Evolutionary conservation across 2,329 filamentous ascomycete species (phyloP), one percentile per base, ranked within the genome.

Genomic region (Penicillium sp.): DNA sequence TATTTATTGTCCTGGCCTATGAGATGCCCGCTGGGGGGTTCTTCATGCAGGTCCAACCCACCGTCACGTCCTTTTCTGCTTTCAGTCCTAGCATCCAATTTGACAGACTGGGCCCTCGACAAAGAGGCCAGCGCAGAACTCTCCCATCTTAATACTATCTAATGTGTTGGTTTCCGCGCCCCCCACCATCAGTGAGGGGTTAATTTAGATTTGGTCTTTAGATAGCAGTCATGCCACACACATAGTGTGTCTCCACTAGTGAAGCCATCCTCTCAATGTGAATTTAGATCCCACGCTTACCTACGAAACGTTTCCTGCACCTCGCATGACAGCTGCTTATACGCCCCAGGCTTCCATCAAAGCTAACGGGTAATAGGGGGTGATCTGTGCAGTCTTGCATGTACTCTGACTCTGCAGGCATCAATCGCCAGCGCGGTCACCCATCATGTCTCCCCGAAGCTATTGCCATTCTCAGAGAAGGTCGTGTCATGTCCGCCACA

Each of bases 161-260:
- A 25, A 11, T 12, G 22, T 43, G 14, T 51, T 47, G 6, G 15
- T 37, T 17, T 10, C 20, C n/a, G 31, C 2, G 10, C 38, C 20
- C 31, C 10, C 37, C n/a, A 34, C 7, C 28, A 8, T 45, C 8
- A 5, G 28, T 5, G 47, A 20, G 17, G 39, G 50, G n/a, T 52
- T 38, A 25, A 59, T 61, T 58, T 50, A 59, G 59, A 63, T 59
- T 50, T 55, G 61, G 59, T 61, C 54, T 50, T 58, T 53, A 57
- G 35, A 57, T 59, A 61, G 45, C 50, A 49, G 41, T 55, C 28
- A 43, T 52, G 50, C 54, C 51, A 39, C 56, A 28, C 52, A 42
- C n/a, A 22, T 15, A n/a, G 10, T 11, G 48, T 49, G 45, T 12
- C 38, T 34, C n/a, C 49, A 20, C 57, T 45, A 57, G 43, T 53